Evolutionary conservation across 192 early-diverging fungal genomes (phyloP), one percentile per base, ranked within the genome.

Genomic region (Podila epigama): DNA sequence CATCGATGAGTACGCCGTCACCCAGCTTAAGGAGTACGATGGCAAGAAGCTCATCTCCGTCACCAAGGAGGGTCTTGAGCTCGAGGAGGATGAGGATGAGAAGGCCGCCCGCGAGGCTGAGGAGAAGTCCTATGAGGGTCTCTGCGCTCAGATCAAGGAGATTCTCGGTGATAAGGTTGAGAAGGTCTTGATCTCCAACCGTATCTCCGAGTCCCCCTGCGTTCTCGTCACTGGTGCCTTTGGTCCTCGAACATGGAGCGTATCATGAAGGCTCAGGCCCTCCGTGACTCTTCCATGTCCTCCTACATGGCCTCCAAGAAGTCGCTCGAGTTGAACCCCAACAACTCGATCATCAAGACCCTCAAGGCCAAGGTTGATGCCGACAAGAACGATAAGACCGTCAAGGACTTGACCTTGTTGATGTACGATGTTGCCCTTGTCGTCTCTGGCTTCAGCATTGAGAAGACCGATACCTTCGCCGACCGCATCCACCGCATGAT

Each of bases 161-260:
- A 93, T 97, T 75, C 94, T 99, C 52, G 96, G 96, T 79, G 98
- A 98, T 82, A 95, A 94, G 89, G 96, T 99, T 73, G 97, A 52
- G 37, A 52, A 73, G 70, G 70, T 73, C 51, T 56, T 69, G 70
- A 55, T 97, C 79, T 97, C 98, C 61, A 96, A 96, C 92, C 91
- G 95, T 86, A 95, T 99, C 79, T 87, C 90, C 68, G 94, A 96
- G 87, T 97, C 96, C 40, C 98, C 98, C 51, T 98, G 97, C 88
- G 97, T 97, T 58, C 91, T 99, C 79, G 93, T 97, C 81, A 98
- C 98, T 65, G 96, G 96, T 69, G 96, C 98, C 85, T 97, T 92
- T 99, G 97, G 97, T 97, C 97, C 42, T 97, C 96, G 77, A 99
- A 98, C 93, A 98, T 99, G 96, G 98, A 99, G 88, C 96, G 98